phyloP scores from a whole-genome alignment of 306 rosid genomes.

The Lablab purpureus region DNA sequence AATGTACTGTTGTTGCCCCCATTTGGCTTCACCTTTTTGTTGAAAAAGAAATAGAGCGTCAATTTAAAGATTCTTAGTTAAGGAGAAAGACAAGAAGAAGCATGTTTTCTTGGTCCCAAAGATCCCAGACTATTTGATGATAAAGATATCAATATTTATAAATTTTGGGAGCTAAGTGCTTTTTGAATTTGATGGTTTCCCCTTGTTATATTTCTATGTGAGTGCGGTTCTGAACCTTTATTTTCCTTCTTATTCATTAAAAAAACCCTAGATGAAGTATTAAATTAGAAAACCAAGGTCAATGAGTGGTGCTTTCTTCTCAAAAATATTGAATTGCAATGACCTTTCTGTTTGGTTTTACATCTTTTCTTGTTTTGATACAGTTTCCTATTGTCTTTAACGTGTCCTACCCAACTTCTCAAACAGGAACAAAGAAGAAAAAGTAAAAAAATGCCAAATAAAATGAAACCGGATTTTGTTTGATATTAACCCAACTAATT shows the following conservation, averaged over 20 bases:
- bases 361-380: conserved; percentile 48
- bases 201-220: conserved; percentile 69
- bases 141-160: conserved; percentile 55
- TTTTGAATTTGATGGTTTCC: conserved; percentile 80
- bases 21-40: conserved; percentile 19
- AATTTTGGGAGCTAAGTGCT: conserved; percentile 53
- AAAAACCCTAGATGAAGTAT: conserved; percentile 27
- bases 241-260: conserved; percentile 54
- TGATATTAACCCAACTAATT: conserved; percentile 49
- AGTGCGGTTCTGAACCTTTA: conserved; percentile 55
- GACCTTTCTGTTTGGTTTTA: conserved; percentile 54
- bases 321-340: conserved; percentile 50
- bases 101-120: conserved; percentile 62
- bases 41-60: conserved; percentile 49
- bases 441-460: background rate
- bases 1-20: conserved; percentile 49
- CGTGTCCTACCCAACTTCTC: conserved; percentile 53
- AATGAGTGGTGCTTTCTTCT: conserved; percentile 69
- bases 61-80: conserved; percentile 70
- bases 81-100: conserved; percentile 84
- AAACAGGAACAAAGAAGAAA: conserved; percentile 37
- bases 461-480: conserved; percentile 31
- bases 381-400: conserved; percentile 41
- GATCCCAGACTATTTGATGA: conserved; percentile 63
- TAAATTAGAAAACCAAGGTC: conserved; percentile 70